phyloP scores from a whole-genome alignment of 2,329 filamentous ascomycete species.

The Hymenoscyphus albidus region DNA sequence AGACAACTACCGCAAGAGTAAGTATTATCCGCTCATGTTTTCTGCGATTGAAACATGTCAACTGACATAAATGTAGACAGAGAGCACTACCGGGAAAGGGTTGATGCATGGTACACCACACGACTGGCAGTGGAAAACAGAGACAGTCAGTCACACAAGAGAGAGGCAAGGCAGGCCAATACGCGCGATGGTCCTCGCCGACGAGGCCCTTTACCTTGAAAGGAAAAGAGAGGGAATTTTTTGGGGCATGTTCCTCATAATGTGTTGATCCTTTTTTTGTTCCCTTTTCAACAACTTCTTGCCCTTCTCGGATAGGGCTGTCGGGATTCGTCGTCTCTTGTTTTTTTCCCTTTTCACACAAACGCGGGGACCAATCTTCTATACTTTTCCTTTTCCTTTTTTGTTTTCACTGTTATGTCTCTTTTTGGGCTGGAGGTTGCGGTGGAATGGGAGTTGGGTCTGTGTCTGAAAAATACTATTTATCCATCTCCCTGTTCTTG shows the following conservation, averaged over 20 bases:
- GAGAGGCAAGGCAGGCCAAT: not conserved
- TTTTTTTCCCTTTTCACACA: not conserved
- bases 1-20: not conserved
- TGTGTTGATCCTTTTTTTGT: not conserved
- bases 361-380: not conserved
- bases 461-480: not conserved
- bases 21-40: not conserved
- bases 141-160: not conserved
- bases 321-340: not conserved
- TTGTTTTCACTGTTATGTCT: not conserved
- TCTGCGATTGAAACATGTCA: too few species aligned
- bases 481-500: not conserved
- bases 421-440: not conserved
- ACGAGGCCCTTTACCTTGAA: not conserved
- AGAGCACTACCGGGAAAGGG: too few species aligned
- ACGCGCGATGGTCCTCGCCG: not conserved
- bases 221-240: not conserved
- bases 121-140: not conserved
- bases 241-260: not conserved
- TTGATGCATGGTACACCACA: too few species aligned
- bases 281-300: too few species aligned
- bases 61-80: too few species aligned
- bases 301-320: not conserved
- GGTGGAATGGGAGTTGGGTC: not conserved
- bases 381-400: not conserved